phyloP scores from a whole-genome alignment of 2,329 filamentous ascomycete species.

The Malbranchea zuffiana region DNA sequence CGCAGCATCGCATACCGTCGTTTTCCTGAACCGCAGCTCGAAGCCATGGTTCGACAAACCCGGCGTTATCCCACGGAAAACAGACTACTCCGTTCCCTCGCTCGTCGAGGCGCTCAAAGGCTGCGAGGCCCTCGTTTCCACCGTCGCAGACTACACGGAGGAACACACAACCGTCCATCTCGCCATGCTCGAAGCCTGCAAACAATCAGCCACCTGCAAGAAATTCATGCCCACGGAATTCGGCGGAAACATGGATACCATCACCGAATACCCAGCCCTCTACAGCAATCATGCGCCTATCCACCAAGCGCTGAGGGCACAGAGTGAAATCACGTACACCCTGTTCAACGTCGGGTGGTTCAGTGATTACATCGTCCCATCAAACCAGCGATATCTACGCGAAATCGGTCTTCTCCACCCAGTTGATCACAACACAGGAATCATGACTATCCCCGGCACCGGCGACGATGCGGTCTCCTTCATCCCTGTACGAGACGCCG shows the following conservation, averaged over 20 bases:
- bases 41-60: slow-evolving; percentile 2
- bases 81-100: slow-evolving; percentile 3
- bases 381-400: slow-evolving; percentile 4
- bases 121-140: slow-evolving; percentile 7
- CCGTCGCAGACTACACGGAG: slow-evolving; percentile 1
- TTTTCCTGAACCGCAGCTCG: slow-evolving; percentile 3
- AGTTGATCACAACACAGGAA: not conserved
- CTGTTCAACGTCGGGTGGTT: slow-evolving; percentile 7
- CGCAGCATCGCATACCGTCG: slow-evolving; percentile 1
- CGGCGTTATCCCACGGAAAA: not conserved
- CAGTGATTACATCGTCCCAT: slow-evolving; percentile 5
- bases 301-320: slow-evolving; percentile 1
- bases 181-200: slow-evolving; percentile 5
- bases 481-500: slow-evolving; percentile 4
- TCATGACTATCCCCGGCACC: slow-evolving; percentile 3
- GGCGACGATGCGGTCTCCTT: slow-evolving; percentile 4
- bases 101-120: not conserved
- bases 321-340: slow-evolving; percentile 5
- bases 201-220: slow-evolving; percentile 4
- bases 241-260: not conserved
- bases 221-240: slow-evolving; percentile 7
- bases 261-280: not conserved
- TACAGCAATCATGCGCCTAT: slow-evolving; percentile 3
- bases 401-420: slow-evolving; percentile 5
- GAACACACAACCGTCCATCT: not conserved